A percentile compares a stretch with the other conserved stretches of the same genome.
These are phyloP conservation scores for Crithidia sp. DNA, from an alignment of 208 protist species.

Conservation along the genomic window DNA sequence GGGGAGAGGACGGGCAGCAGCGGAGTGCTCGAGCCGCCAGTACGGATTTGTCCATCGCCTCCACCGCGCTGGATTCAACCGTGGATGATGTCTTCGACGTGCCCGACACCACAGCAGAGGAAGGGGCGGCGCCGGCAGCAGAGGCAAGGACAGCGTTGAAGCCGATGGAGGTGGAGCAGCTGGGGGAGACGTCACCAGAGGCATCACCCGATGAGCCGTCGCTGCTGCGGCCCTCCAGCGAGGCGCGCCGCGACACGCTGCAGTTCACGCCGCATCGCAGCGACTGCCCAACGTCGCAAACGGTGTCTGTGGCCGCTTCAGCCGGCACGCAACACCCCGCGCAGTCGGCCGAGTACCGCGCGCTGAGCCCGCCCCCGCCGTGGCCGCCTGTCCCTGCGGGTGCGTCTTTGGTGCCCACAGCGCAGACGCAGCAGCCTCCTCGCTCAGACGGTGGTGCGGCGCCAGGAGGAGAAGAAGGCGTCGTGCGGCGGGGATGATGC, in stretches of 20 bases:
- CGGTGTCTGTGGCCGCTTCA: no score
- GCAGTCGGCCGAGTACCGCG: background rate
- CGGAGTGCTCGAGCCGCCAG: background rate
- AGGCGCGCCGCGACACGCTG: background rate
- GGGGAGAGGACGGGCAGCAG: background rate
- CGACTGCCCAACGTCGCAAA: background rate
- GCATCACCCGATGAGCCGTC: background rate
- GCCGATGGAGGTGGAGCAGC: background rate
- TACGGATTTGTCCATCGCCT: background rate
- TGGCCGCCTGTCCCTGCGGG: no score
- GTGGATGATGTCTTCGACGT: background rate
- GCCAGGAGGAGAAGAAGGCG: background rate
- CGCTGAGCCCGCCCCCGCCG: background rate
- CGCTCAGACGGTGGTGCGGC: background rate
- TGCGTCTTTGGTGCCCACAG: no score
- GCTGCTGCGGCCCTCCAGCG: background rate
- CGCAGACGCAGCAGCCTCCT: background rate
- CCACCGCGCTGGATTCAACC: background rate
- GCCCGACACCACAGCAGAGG: no score
- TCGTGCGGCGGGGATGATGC: background rate
- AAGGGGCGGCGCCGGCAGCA: no score
- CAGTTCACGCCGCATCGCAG: background rate
- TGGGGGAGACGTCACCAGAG: background rate
- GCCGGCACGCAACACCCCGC: background rate
- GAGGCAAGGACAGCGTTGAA: background rate